Evolutionary conservation across 305 asterid genomes (phyloP).

Genomic region (Caryopteris hybrid): DNA sequence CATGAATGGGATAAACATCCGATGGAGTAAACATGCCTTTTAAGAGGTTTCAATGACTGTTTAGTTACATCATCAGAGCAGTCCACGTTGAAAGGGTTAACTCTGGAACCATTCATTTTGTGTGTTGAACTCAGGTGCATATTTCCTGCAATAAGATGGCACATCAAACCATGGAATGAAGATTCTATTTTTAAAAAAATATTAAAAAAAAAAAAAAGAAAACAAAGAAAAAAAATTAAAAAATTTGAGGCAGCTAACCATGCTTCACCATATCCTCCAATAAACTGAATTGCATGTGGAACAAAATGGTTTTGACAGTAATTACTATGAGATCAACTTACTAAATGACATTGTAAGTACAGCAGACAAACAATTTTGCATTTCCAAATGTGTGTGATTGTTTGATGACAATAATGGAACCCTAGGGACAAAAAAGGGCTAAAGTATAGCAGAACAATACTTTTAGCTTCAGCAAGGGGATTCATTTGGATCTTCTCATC

Average conservation of each 20-base stretch:
- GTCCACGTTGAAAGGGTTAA: slow-evolving; percentile 33
- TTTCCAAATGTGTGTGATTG: background rate
- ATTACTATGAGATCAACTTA: slow-evolving; percentile 2
- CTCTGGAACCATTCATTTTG: slow-evolving; percentile 38
- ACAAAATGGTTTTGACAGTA: slow-evolving; percentile 12
- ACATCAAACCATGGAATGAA: slow-evolving; percentile 17
- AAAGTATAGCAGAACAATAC: slow-evolving; percentile 31
- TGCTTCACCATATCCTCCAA: slow-evolving; percentile 7
- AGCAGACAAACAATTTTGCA: background rate
- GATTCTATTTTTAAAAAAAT: too few relatives aligned
- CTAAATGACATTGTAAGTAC: slow-evolving; percentile 7
- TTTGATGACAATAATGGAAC: background rate
- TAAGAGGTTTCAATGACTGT: slow-evolving; percentile 42
- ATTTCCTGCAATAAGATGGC: slow-evolving; percentile 37
- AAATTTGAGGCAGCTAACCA: slow-evolving; percentile 4
- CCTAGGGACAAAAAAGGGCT: background rate
- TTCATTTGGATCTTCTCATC: slow-evolving; percentile 36
- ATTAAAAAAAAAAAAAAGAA: too few relatives aligned
- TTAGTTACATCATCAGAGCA: slow-evolving; percentile 36
- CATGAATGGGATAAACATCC: too few relatives aligned
- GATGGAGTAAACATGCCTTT: slow-evolving; percentile 34
- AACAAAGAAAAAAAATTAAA: background rate
- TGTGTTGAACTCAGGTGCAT: slow-evolving; percentile 20
- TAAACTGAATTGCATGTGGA: slow-evolving; percentile 5
- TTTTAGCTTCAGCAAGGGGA: slow-evolving; percentile 39